Percentiles rank a stretch among this genome's conserved stretches.
Evolutionary conservation across 1,284 basidiomycete species (phyloP).

Genomic region (Naganishia albida): DNA sequence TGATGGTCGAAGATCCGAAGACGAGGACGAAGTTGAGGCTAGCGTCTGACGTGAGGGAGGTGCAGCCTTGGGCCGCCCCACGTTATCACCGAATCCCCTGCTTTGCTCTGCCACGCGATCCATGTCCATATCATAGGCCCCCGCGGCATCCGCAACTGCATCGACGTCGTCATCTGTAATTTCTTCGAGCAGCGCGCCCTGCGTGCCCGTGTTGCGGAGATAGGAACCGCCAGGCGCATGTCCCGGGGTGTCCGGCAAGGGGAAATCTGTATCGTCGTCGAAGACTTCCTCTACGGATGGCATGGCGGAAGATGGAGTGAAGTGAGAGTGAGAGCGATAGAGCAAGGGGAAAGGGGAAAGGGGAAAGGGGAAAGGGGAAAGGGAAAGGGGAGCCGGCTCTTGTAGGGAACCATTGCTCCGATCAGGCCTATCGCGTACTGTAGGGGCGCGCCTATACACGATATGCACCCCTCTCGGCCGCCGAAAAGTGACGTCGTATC

Average conservation of each 20-base stretch:
- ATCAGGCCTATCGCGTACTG: no score
- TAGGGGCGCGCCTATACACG: no score
- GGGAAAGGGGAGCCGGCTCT: no score
- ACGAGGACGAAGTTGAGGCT: not conserved
- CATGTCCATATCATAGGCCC: slow-evolving; percentile 47
- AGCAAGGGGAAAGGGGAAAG: not conserved
- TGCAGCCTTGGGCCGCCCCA: slow-evolving; percentile 7
- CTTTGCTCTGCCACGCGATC: slow-evolving; percentile 41
- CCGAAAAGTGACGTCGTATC: not conserved
- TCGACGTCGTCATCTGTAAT: slow-evolving; percentile 53
- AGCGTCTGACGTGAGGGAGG: not conserved
- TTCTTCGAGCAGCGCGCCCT: slow-evolving; percentile 73
- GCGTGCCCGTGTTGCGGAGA: slow-evolving; percentile 66
- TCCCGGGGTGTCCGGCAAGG: slow-evolving; percentile 58
- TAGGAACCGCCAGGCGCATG: slow-evolving; percentile 60
- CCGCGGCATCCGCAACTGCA: slow-evolving; percentile 33
- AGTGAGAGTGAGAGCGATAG: no score
- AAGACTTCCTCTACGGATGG: slow-evolving; percentile 59
- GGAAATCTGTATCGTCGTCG: slow-evolving; percentile 84
- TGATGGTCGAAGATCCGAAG: slow-evolving; percentile 11
- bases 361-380: no score
- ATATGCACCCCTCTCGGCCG: not conserved
- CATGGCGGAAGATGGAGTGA: slow-evolving; percentile 38
- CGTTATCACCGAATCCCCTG: slow-evolving; percentile 21
- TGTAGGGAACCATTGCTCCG: no score